Evolutionary conservation across 2,329 filamentous ascomycete genomes (phyloP).

Genomic region (Colletotrichum magnum): DNA sequence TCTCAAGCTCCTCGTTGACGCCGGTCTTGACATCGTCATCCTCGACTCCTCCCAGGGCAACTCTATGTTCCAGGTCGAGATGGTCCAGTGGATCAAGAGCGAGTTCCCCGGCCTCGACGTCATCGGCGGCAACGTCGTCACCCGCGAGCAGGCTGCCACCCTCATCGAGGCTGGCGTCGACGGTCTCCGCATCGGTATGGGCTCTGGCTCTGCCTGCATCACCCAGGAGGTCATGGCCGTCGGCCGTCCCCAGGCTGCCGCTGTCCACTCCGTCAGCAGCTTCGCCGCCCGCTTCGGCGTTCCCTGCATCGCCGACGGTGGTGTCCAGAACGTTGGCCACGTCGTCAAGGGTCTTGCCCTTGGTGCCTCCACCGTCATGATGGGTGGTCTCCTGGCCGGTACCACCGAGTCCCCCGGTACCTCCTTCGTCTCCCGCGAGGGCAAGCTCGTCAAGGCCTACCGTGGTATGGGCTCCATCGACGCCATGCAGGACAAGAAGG

Average conservation of each 20-base stretch:
- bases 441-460: conserved; percentile 99
- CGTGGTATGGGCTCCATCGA: conserved; percentile 99
- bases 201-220: conserved; percentile 97
- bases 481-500: conserved; percentile 99
- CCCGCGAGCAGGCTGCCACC: conserved; percentile 92
- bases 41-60: conserved; percentile 98
- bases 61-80: conserved; percentile 98
- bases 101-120: conserved; percentile 90
- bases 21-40: conserved; percentile 94
- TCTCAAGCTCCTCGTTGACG: conserved; percentile 89
- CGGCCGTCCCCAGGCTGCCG: conserved; percentile 93
- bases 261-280: conserved; percentile 89
- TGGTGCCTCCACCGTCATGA: conserved; percentile 97
- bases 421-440: conserved; percentile 95
- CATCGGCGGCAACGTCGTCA: conserved; percentile 98
- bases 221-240: conserved; percentile 99
- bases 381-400: conserved; percentile 97
- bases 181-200: conserved; percentile 98
- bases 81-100: conserved; percentile 96
- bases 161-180: conserved; percentile 96
- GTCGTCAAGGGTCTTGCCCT: conserved; percentile 98
- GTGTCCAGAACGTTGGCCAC: conserved; percentile 98
- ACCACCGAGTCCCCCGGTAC: conserved; percentile 98
- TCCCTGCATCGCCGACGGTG: conserved; percentile 97
- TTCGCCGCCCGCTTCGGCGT: conserved; percentile 96